Base-by-base conservation (phyloP, 768 basidiomycete genomes). In the Suillus subaureus region DNA sequence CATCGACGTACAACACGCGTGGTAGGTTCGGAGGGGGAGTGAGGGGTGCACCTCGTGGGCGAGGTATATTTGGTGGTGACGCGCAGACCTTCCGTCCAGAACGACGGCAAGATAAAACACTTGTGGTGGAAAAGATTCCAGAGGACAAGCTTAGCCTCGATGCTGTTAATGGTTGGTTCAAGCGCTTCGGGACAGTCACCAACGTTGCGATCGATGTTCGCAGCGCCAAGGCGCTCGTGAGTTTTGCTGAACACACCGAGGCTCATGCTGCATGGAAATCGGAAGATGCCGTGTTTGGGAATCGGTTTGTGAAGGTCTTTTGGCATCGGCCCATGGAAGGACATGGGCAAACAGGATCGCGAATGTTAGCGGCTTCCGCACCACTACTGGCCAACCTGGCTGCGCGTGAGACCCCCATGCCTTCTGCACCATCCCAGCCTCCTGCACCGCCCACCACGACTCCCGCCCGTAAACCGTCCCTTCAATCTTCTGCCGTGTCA, bases 291-390 rank as follows among this genome's bases (percentile, higher is more conserved):
- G 91, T 97, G 16, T 97, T 97, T 72, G 88, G 88, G 13, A 96
- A 96, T 70, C 87, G 96, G 60, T 97, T 97, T 75, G 96, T 97
- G 69, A 97, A 96, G 78, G 84, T 97, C 40, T 94, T 97, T 71
- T 97, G 96, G 95, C 94, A 97, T 78, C 84, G 92, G 65, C 95
- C 94, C 8, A 87, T 96, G 88, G 93, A 92, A 62, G 96, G 96
- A 0, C 92, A 96, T 71, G 96, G 96, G 9, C 88, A 87, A 67
- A 83, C 81, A n/a, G 96, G 96, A 2, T 80, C 87, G 57, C 85
- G 90, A 68, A 86, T 90, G 81, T 79, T 98, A 65, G 94, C 92
- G 16, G 93, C 92, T 5, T 92, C 91, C 35, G 93, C 93, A 9
- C 84, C 89, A 2, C 71, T 92, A 12, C 83, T 97, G 12, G 89